Evolutionary conservation across 1,284 basidiomycete species (phyloP), one percentile per base, ranked within the genome.

Genomic region (Butyriboletus appendiculatus): DNA sequence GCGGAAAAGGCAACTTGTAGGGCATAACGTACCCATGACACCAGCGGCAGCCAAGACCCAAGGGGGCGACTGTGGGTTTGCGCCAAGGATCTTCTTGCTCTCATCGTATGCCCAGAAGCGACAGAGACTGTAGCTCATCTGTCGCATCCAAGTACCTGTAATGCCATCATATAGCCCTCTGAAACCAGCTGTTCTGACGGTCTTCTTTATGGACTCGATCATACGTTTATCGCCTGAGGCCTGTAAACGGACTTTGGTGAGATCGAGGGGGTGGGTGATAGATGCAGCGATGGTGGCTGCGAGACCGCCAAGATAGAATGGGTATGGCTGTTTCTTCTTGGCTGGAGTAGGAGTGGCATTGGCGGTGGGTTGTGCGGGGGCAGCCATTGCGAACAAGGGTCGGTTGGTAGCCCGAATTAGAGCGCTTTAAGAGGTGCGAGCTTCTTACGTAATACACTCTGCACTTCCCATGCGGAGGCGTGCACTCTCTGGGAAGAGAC

Each of bases 21-120:
- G 7, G 30, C 9, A 44, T 51, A 26, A 77, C 86, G 60, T 65
- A 88, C 88, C 88, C 89, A 92, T 92, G 57, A 82, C 82, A 16
- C 92, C 93, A 40, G 93, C 92, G 4, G 81, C 55, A 1, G 87
- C 91, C 53, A 96, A 79, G 73, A 94, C 86, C 86, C 86, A 94
- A 5, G 89, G 69, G 24, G 69, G 24, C 0, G 66, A 70, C 43
- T 66, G 57, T 32, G 67, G 62, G 40, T 28, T 63, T 8, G 86
- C 86, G 30, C 89, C 89, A 2, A 95, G 63, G 5, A 85, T 62
- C 75, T 88, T 91, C 79, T 96, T 96, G 69, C 90, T 88, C 74
- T 91, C 88, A 63, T 96, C 94, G 73, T 96, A 96, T 22, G 92
- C 91, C 81, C 93, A 95, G 77, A 96, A 96, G 15, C 94, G 84